Conservation (phyloP, 1,284 basidiomycete species). For the Naganishia sp. region DNA sequence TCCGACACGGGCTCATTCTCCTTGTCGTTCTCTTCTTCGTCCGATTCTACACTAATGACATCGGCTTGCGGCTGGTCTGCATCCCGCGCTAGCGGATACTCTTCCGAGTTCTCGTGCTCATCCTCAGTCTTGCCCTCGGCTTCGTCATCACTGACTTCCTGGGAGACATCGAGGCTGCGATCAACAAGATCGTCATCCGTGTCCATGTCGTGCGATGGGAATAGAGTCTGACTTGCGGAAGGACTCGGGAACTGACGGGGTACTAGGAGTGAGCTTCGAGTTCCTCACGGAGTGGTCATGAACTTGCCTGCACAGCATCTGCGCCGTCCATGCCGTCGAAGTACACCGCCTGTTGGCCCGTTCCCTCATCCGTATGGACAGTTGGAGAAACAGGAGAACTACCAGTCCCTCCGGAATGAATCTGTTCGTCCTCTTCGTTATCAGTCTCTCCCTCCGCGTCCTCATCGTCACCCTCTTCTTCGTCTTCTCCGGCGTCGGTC, state of each 20-base stretch:
- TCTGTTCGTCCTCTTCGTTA: slow-evolving; percentile 10
- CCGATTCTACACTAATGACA: background rate
- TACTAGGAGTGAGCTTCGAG: background rate
- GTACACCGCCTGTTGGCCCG: background rate
- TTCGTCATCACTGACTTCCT: slow-evolving; percentile 19
- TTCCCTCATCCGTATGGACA: background rate
- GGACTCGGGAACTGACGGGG: slow-evolving; percentile 12
- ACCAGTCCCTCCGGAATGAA: background rate
- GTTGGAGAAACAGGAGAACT: slow-evolving; percentile 6
- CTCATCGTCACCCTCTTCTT: slow-evolving; percentile 23
- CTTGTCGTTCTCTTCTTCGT: slow-evolving; percentile 15
- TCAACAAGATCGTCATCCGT: slow-evolving; percentile 23
- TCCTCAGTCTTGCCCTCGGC: slow-evolving; percentile 1
- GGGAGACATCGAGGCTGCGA: slow-evolving; percentile 19
- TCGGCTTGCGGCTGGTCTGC: too few relatives aligned
- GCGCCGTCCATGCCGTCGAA: slow-evolving; percentile 1
- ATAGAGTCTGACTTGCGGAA: slow-evolving; percentile 2
- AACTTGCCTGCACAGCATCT: slow-evolving; percentile 19
- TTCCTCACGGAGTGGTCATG: background rate
- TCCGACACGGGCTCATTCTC: slow-evolving; percentile 14
- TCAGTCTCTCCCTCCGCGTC: slow-evolving; percentile 25
- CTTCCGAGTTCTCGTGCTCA: background rate
- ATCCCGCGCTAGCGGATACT: background rate
- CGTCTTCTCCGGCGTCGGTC: slow-evolving; percentile 24
- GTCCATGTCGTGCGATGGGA: slow-evolving; percentile 4